Conservation (phyloP, 768 basidiomycete species). For the Coprinopsis sp. region DNA sequence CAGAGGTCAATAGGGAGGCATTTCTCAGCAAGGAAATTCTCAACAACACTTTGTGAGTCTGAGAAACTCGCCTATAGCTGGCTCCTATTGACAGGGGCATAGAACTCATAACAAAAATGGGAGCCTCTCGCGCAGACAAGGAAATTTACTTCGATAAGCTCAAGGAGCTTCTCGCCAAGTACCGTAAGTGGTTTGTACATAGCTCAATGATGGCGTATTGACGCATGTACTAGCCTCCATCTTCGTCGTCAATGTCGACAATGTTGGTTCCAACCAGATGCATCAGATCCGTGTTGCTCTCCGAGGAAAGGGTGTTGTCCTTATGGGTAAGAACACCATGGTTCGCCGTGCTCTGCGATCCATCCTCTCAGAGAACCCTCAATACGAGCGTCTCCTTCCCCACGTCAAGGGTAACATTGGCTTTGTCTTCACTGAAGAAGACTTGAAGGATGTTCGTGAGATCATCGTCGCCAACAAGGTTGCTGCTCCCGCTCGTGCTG, state of each 20-base stretch:
- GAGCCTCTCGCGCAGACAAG: conserved; percentile 87
- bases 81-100: no score
- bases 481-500: conserved; percentile 96
- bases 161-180: conserved; percentile 86
- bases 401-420: conserved; percentile 97
- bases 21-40: conserved; percentile 32
- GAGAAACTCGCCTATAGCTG: no score
- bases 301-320: conserved; percentile 91
- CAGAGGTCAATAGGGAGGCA: conserved; percentile 96
- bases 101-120: conserved; percentile 58
- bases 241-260: conserved; percentile 99
- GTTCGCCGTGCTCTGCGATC: conserved; percentile 95
- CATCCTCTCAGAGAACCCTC: conserved; percentile 84
- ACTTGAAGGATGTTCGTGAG: conserved; percentile 93
- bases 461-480: conserved; percentile 96
- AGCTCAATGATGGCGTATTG: conserved; percentile 3
- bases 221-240: conserved; percentile 69
- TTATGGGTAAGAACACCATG: conserved; percentile 99
- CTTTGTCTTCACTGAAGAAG: conserved; percentile 91
- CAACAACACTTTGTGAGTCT: conserved; percentile 23
- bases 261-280: conserved; percentile 99
- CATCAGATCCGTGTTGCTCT: conserved; percentile 95
- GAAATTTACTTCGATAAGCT: conserved; percentile 89
- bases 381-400: conserved; percentile 95
- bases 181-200: conserved; percentile 53